A percentile compares a stretch with the other conserved stretches of the same genome.
Conservation (phyloP, 2,329 filamentous ascomycete species). For the Colletotrichum tamarilloi region DNA sequence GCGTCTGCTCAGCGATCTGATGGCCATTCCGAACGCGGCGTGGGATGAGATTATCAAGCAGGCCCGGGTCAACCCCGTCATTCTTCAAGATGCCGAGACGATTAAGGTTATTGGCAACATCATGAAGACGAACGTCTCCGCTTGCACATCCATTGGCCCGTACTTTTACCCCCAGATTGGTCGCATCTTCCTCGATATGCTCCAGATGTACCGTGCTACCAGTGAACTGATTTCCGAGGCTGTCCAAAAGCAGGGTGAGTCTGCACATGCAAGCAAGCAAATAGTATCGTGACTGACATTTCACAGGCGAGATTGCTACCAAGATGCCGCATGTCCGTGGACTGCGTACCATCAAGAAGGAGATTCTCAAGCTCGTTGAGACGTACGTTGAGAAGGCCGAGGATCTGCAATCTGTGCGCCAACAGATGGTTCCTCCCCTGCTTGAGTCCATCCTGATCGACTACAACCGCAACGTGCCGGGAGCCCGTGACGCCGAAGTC, state of each 20-base stretch:
- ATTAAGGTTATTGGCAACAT: slow-evolving; percentile 99
- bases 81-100: slow-evolving; percentile 90
- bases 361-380: slow-evolving; percentile 97
- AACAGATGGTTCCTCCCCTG: slow-evolving; percentile 94
- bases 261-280: neutral
- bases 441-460: slow-evolving; percentile 94
- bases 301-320: slow-evolving; percentile 86
- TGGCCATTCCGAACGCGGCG: slow-evolving; percentile 91
- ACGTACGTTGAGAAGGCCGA: slow-evolving; percentile 98
- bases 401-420: slow-evolving; percentile 91
- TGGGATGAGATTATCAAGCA: slow-evolving; percentile 96
- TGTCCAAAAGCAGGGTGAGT: slow-evolving; percentile 57
- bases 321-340: slow-evolving; percentile 98
- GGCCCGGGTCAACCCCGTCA: slow-evolving; percentile 85
- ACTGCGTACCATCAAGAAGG: slow-evolving; percentile 97
- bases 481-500: slow-evolving; percentile 95
- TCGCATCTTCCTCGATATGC: slow-evolving; percentile 97
- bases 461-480: slow-evolving; percentile 96
- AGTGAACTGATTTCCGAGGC: slow-evolving; percentile 95
- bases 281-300: neutral
- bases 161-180: slow-evolving; percentile 99
- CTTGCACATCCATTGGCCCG: slow-evolving; percentile 93
- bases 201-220: slow-evolving; percentile 99
- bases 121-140: slow-evolving; percentile 99
- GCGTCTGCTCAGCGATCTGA: slow-evolving; percentile 88